Evolutionary conservation across 2,329 filamentous ascomycete genomes (phyloP).

Genomic region (Zalaria obscura): DNA sequence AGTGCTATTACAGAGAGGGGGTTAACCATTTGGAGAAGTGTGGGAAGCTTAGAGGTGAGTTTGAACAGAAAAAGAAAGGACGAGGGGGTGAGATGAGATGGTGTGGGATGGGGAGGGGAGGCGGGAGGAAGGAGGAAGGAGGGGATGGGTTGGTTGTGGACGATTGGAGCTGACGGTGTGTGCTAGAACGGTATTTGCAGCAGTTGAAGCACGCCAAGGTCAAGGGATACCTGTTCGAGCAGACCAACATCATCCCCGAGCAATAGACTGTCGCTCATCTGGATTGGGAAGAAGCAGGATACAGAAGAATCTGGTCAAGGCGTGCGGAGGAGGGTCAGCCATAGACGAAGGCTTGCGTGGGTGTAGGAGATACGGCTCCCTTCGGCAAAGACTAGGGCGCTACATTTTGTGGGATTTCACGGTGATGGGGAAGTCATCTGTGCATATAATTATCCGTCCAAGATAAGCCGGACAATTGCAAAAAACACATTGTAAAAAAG

Average conservation of each 20-base stretch:
- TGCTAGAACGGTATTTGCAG: slow-evolving; percentile 61
- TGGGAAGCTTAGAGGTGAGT: slow-evolving; percentile 64
- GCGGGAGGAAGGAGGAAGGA: not conserved
- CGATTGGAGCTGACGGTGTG: not conserved
- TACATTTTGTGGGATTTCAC: too few relatives aligned
- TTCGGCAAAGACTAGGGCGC: too few relatives aligned
- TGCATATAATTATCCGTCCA: too few relatives aligned
- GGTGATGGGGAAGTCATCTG: too few relatives aligned
- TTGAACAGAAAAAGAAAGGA: not conserved
- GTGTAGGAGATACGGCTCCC: too few relatives aligned
- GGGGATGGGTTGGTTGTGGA: not conserved
- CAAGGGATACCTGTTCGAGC: slow-evolving; percentile 65
- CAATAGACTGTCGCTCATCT: slow-evolving; percentile 1
- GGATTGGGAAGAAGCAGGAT: not conserved
- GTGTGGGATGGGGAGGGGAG: not conserved
- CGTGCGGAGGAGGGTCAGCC: too few relatives aligned
- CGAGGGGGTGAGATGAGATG: not conserved
- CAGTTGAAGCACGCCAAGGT: slow-evolving; percentile 63
- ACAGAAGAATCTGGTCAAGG: not conserved
- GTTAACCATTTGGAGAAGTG: slow-evolving; percentile 86
- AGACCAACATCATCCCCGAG: slow-evolving; percentile 59
- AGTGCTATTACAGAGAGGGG: slow-evolving; percentile 73
- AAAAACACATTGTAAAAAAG: too few relatives aligned
- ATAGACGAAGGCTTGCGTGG: too few relatives aligned
- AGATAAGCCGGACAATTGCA: too few relatives aligned